These are phyloP conservation scores for Phytophthora foliorum DNA, from an alignment of 352 stramenopile species.

Conservation along the genomic window DNA sequence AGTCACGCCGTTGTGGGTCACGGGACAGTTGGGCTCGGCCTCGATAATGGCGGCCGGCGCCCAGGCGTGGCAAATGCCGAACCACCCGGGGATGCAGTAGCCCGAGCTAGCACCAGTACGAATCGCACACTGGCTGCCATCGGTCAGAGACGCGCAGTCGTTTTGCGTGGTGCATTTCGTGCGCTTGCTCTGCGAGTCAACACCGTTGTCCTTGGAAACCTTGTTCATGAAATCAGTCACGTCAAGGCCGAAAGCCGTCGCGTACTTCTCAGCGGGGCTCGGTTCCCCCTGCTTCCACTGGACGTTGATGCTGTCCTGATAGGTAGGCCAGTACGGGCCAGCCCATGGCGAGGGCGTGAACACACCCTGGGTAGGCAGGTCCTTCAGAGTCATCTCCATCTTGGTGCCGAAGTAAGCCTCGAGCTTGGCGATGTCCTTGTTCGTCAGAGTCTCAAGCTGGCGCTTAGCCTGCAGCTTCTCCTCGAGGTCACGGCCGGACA, in stretches of 20 bases:
- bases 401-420: slow-evolving; percentile 34
- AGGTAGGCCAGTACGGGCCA: slow-evolving; percentile 69
- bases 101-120: slow-evolving; percentile 38
- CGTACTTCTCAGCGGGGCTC: slow-evolving; percentile 52
- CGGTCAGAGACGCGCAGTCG: slow-evolving; percentile 40
- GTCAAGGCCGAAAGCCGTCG: slow-evolving; percentile 43
- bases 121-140: slow-evolving; percentile 41
- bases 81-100: slow-evolving; percentile 55
- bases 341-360: slow-evolving; percentile 44
- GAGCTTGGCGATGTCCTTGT: slow-evolving; percentile 38
- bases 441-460: slow-evolving; percentile 22
- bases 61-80: slow-evolving; percentile 56
- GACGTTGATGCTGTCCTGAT: slow-evolving; percentile 76
- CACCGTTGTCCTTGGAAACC: slow-evolving; percentile 36
- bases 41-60: slow-evolving; percentile 43
- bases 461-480: slow-evolving; percentile 28
- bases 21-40: slow-evolving; percentile 42
- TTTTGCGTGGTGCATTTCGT: slow-evolving; percentile 32
- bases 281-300: slow-evolving; percentile 22
- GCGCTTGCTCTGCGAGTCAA: slow-evolving; percentile 38
- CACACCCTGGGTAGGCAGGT: slow-evolving; percentile 30
- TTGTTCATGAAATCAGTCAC: slow-evolving; percentile 44
- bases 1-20: slow-evolving; percentile 47
- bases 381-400: slow-evolving; percentile 37
- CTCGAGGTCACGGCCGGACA: slow-evolving; percentile 10